Evolutionary conservation across 164 flowering plant species (phyloP).

Genomic region (Liquidambar formosana): DNA sequence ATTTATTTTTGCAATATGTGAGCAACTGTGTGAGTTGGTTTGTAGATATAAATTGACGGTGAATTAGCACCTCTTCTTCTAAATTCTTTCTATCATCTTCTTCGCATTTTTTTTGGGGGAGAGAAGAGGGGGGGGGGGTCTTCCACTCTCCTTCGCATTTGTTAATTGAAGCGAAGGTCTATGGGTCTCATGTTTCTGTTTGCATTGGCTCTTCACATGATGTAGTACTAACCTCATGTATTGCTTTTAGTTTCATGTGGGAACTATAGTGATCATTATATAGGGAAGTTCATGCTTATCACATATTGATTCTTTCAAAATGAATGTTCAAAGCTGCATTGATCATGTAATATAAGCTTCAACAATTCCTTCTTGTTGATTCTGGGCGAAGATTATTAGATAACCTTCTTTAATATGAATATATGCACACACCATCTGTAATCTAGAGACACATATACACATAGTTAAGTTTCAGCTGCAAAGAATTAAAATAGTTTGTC

Average conservation of each 20-base stretch:
- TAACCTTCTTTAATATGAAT: neutral
- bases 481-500: neutral
- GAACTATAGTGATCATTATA: neutral
- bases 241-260: neutral
- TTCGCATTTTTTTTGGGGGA: neutral
- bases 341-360: neutral
- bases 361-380: neutral
- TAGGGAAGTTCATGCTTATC: neutral
- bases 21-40: neutral
- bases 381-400: too few species aligned
- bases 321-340: neutral
- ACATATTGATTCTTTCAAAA: too few species aligned
- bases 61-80: neutral
- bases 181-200: too few species aligned
- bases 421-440: neutral
- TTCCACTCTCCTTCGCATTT: too few species aligned
- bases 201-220: too few species aligned
- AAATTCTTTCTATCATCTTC: neutral
- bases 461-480: constrained; percentile 1
- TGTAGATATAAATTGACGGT: neutral
- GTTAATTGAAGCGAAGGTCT: too few species aligned
- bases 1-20: too few species aligned
- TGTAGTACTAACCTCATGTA: too few species aligned
- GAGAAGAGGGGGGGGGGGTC: too few species aligned
- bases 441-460: neutral